phyloP scores from a whole-genome alignment of 176 grass and related monocot species.

The Triticum aestivum region DNA sequence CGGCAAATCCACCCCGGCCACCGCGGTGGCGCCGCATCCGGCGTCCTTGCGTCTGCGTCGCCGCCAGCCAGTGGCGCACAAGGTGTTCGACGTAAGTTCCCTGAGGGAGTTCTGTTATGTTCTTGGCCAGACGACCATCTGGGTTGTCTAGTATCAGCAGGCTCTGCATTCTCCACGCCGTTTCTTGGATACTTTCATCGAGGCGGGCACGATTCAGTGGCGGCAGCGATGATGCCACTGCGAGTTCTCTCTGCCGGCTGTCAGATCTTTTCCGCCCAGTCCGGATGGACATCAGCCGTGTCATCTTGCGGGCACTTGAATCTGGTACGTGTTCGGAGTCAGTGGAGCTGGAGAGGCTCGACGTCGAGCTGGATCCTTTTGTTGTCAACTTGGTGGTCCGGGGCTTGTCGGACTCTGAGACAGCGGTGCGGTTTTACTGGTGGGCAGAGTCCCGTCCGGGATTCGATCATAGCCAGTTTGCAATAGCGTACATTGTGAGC shows the following conservation, averaged over 20 bases:
- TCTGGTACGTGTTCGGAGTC: conserved; percentile 27
- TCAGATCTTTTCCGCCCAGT: conserved; percentile 27
- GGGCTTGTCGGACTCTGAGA: conserved; percentile 44
- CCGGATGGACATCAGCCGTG: conserved; percentile 3
- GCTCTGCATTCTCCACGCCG: conserved; percentile 1
- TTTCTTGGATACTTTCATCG: conserved; percentile 29
- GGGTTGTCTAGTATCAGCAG: conserved; percentile 32
- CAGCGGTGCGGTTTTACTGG: conserved; percentile 51
- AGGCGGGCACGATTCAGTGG: background rate
- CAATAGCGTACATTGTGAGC: conserved; percentile 44
- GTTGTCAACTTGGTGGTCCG: conserved; percentile 57
- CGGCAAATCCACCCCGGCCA: background rate
- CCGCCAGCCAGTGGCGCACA: background rate
- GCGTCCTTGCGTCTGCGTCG: background rate
- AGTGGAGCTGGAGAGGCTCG: conserved; percentile 47
- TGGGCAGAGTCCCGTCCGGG: conserved; percentile 60
- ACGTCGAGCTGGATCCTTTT: conserved; percentile 52
- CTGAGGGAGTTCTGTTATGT: conserved; percentile 54
- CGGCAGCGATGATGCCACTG: background rate
- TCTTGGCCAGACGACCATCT: conserved; percentile 51
- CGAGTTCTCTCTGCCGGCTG: background rate
- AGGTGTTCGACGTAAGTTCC: conserved; percentile 50
- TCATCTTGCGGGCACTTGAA: conserved; percentile 38
- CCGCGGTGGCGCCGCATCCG: background rate
- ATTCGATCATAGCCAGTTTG: conserved; percentile 53